These are phyloP conservation scores for Boletus fagicola DNA, from an alignment of 768 basidiomycete species.

Conservation along the genomic window DNA sequence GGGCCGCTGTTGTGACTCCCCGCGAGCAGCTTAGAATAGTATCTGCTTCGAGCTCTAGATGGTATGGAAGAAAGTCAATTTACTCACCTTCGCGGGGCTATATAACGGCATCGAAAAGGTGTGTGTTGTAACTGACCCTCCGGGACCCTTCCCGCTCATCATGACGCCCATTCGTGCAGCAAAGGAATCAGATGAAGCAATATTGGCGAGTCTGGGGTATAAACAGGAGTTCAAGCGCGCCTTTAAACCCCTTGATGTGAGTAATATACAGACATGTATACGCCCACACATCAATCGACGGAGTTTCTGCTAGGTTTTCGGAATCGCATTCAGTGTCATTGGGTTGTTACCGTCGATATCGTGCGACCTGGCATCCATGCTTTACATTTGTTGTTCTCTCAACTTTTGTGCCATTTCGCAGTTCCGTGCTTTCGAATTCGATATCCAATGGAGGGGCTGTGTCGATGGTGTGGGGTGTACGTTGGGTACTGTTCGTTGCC, in stretches of 20 bases:
- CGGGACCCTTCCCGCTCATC: not conserved
- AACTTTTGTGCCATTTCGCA: slow-evolving; percentile 10
- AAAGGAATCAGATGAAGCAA: slow-evolving; percentile 24
- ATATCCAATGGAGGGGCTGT: slow-evolving; percentile 47
- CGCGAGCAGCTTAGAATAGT: not conserved
- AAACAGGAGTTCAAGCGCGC: slow-evolving; percentile 36
- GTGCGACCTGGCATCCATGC: slow-evolving; percentile 32
- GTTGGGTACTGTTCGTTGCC: slow-evolving; percentile 3
- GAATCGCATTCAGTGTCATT: slow-evolving; percentile 66
- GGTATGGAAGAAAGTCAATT: not conserved
- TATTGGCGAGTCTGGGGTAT: slow-evolving; percentile 31
- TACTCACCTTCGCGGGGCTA: not conserved
- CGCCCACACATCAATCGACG: not conserved
- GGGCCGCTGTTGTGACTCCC: not conserved
- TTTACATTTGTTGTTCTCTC: not conserved
- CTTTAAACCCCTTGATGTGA: slow-evolving; percentile 31
- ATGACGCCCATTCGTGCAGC: not conserved
- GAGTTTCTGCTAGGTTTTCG: slow-evolving; percentile 52
- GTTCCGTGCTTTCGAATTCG: slow-evolving; percentile 42
- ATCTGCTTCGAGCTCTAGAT: not conserved
- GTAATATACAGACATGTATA: not conserved
- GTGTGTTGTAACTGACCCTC: not conserved
- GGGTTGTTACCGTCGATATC: slow-evolving; percentile 64
- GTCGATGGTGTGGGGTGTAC: slow-evolving; percentile 43
- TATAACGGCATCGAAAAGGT: not conserved